Conservation (phyloP, 192 early-diverging fungal species). For the Gaertneriomyces semiglobifer region DNA sequence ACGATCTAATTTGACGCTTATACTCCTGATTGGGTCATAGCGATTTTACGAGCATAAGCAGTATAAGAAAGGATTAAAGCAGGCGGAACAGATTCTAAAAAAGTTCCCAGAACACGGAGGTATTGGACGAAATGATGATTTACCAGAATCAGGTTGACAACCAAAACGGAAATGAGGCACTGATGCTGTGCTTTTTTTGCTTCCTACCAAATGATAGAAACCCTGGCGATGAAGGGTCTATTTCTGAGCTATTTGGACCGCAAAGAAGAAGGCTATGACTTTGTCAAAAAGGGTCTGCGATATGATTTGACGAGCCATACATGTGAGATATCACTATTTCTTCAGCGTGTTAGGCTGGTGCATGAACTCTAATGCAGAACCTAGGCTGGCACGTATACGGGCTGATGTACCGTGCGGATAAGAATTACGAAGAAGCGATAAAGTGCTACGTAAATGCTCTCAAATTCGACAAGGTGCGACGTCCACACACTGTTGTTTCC, state of each 20-base stretch:
- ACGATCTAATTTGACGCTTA: not conserved
- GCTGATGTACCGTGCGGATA: slow-evolving; percentile 84
- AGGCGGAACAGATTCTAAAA: slow-evolving; percentile 86
- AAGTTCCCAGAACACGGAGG: slow-evolving; percentile 91
- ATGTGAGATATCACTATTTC: slow-evolving; percentile 51
- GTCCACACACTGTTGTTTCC: not conserved
- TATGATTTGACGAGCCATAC: slow-evolving; percentile 80
- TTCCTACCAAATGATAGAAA: slow-evolving; percentile 56
- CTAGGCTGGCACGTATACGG: slow-evolving; percentile 95
- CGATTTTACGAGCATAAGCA: slow-evolving; percentile 93
- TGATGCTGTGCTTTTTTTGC: not conserved
- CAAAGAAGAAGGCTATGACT: slow-evolving; percentile 85
- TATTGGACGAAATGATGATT: slow-evolving; percentile 29
- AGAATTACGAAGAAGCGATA: slow-evolving; percentile 87
- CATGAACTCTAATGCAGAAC: not conserved
- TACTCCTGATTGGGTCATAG: slow-evolving; percentile 40
- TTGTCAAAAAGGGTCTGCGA: slow-evolving; percentile 79
- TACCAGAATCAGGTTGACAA: not conserved
- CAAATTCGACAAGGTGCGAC: slow-evolving; percentile 69
- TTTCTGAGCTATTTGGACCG: slow-evolving; percentile 86
- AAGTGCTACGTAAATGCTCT: slow-evolving; percentile 89
- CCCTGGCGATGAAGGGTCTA: slow-evolving; percentile 91
- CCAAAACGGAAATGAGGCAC: not conserved
- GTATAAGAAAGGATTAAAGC: slow-evolving; percentile 92
- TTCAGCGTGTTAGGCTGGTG: not conserved